phyloP scores from a whole-genome alignment of 495 filamentous ascomycete species.

The Penicillium fimorum region DNA sequence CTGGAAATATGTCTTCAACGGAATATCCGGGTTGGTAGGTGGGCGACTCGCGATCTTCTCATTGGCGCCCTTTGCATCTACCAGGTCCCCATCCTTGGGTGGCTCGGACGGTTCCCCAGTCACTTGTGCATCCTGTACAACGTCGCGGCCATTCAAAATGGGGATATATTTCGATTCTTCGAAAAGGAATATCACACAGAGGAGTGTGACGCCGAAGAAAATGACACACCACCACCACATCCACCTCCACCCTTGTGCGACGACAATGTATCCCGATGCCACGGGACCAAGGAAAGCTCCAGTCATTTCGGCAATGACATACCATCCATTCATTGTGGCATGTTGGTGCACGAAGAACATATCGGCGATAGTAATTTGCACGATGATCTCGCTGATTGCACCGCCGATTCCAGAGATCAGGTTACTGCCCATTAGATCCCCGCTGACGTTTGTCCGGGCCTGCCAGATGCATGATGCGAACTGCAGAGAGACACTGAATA shows the following conservation, averaged over 20 bases:
- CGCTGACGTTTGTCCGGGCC: conserved; percentile 30
- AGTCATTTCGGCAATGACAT: conserved; percentile 31
- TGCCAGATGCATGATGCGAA: conserved; percentile 40
- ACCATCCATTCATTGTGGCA: conserved; percentile 40
- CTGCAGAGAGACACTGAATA: conserved; percentile 36
- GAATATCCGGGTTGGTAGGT: conserved; percentile 11
- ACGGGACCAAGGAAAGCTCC: conserved; percentile 43
- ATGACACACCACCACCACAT: conserved; percentile 53
- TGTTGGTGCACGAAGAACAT: conserved; percentile 52
- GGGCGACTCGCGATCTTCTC: background rate
- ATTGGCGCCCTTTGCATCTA: background rate
- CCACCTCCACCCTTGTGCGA: conserved; percentile 50
- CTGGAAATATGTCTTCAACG: conserved; percentile 24
- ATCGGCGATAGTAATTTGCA: conserved; percentile 49
- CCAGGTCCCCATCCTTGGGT: background rate
- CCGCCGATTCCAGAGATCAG: conserved; percentile 36
- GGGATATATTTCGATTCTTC: conserved; percentile 44
- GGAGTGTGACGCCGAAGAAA: conserved; percentile 39
- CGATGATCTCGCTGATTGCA: conserved; percentile 41
- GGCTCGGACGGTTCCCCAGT: background rate
- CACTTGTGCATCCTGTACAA: background rate
- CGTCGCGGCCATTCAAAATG: conserved; percentile 11
- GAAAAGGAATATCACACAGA: conserved; percentile 39
- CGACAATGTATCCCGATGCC: conserved; percentile 44
- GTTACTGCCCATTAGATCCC: conserved; percentile 35